These are phyloP conservation scores for Rhodotorula mucilaginosa DNA, from an alignment of 1,284 basidiomycete genomes.

Conservation along the genomic window DNA sequence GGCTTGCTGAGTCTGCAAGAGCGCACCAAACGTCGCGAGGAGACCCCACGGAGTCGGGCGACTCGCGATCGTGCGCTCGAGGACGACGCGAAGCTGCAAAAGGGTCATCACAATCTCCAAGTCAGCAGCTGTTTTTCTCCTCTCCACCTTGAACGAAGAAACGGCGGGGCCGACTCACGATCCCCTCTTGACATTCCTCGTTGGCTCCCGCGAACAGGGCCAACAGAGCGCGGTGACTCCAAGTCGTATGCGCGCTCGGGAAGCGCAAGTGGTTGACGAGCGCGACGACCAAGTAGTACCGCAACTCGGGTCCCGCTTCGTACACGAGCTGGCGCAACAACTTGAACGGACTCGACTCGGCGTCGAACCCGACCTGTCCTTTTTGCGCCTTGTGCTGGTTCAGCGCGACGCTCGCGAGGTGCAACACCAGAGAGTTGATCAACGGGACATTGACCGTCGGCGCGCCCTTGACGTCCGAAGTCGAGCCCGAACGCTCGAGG, in stretches of 20 bases:
- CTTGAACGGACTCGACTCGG: slow-evolving; percentile 75
- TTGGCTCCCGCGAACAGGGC: slow-evolving; percentile 76
- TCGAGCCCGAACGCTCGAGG: slow-evolving; percentile 59
- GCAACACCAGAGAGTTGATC: slow-evolving; percentile 91
- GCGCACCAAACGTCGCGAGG: slow-evolving; percentile 86
- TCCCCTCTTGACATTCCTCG: slow-evolving; percentile 80
- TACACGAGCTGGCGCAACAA: slow-evolving; percentile 76
- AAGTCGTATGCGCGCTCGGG: slow-evolving; percentile 64
- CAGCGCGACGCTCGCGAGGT: slow-evolving; percentile 84
- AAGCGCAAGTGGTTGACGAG: slow-evolving; percentile 85
- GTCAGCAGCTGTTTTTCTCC: background rate
- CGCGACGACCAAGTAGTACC: slow-evolving; percentile 81
- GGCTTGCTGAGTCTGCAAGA: slow-evolving; percentile 47
- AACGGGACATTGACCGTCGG: slow-evolving; percentile 76
- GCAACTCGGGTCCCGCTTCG: slow-evolving; percentile 86
- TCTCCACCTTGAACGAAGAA: too few species aligned
- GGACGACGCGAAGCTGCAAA: slow-evolving; percentile 65
- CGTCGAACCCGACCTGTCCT: slow-evolving; percentile 72
- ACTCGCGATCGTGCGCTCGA: slow-evolving; percentile 90
- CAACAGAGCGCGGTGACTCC: slow-evolving; percentile 86
- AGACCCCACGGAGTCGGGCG: slow-evolving; percentile 98
- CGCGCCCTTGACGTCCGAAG: slow-evolving; percentile 52
- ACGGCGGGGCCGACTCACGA: slow-evolving; percentile 52
- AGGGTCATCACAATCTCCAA: too few species aligned
- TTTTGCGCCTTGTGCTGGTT: slow-evolving; percentile 77